Evolutionary conservation across 495 filamentous ascomycete species (phyloP).

Genomic region (Aspergillus panamensis): DNA sequence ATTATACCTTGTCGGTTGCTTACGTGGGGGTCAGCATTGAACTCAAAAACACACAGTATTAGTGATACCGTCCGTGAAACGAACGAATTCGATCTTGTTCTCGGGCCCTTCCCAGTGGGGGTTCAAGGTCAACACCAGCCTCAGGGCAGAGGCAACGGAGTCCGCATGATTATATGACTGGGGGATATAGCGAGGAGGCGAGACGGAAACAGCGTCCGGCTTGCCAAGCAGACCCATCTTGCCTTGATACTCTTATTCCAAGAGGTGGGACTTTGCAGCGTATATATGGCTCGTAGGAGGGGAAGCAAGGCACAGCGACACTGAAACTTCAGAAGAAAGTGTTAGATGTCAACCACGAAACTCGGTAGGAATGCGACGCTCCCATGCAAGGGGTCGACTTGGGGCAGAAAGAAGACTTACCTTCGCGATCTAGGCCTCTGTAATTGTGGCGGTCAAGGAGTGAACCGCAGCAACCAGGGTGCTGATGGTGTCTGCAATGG

Average conservation of each 20-base stretch:
- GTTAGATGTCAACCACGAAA: no score
- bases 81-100: slow-evolving; percentile 80
- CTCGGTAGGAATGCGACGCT: no score
- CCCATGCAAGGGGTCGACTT: no score
- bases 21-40: slow-evolving; percentile 1
- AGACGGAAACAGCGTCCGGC: slow-evolving; percentile 18
- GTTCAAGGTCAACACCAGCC: slow-evolving; percentile 72
- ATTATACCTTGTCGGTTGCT: neutral
- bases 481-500: neutral
- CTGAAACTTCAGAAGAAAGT: no score
- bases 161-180: slow-evolving; percentile 72
- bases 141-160: slow-evolving; percentile 69
- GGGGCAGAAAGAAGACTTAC: neutral
- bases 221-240: slow-evolving; percentile 33
- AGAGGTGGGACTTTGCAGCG: neutral
- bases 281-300: neutral
- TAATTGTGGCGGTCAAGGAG: neutral
- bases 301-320: neutral
- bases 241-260: neutral
- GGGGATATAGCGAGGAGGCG: slow-evolving; percentile 56
- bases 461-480: neutral
- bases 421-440: neutral
- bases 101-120: slow-evolving; percentile 76
- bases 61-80: slow-evolving; percentile 96
- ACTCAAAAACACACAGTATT: slow-evolving; percentile 69